Evolutionary conservation across 164 flowering plant genomes (phyloP), one percentile per base, ranked within the genome.

Genomic region (Amborella trichopoda): DNA sequence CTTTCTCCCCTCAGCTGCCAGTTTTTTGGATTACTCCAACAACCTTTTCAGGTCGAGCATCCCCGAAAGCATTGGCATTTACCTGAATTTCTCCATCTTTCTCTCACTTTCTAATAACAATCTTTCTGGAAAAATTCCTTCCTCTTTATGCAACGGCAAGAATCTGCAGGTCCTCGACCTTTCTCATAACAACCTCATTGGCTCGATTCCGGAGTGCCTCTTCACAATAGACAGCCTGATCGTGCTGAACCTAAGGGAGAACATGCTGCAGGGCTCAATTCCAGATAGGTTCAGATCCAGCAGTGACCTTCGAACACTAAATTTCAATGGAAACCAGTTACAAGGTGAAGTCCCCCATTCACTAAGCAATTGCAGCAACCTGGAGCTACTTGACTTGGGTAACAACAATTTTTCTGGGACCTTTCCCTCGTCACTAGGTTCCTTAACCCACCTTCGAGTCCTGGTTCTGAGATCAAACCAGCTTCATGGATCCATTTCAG

Each of bases 311-410:
- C 26, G 48, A 42, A 67, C 72, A 4, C 50, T 87, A 0, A 65
- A 75, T 58, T 53, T 87, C 16, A 73, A 56, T 39, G 27, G 56
- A 13, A 87, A 87, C 58, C 16, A 0, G 4, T 26, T 83, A 11
- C 44, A 48, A 36, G 94, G 91, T 2, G 23, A 39, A 28, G n/a
- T 87, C 14, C 77, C 91, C 23, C 37, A 16, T 16, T 64, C 86
- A 20, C 58, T 87, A 44, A 39, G 54, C 45, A 74, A 70, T 11
- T 83, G 91, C 55, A 27, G 1, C 6, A 6, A 6, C 16, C 49
- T 88, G 22, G 69, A 79, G 63, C 78, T 79, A 28, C 53, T 83
- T 17, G 62, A 74, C 44, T 49, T 81, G 23, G 93, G 86, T 6
- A 73, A 64, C 53, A 86, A 86, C 42, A 33, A 26, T 21, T 44